Conservation (phyloP, 140 eudicot species). For the Flaveria floridana region DNA sequence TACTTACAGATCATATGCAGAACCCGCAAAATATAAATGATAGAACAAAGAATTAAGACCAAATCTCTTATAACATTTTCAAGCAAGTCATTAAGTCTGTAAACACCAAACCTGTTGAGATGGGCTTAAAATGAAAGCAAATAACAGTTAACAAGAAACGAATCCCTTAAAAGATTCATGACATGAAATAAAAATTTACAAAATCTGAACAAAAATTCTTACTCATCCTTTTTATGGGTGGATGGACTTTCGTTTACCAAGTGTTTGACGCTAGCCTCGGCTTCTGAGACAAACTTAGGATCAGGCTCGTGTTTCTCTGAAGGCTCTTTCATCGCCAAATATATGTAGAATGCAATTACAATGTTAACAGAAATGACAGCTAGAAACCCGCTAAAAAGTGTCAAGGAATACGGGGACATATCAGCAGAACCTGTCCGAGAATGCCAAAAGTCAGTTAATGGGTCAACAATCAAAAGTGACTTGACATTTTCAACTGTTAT, state of each 20-base stretch:
- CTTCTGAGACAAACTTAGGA: slow-evolving; percentile 72
- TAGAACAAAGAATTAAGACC: too few species aligned
- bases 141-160: not conserved
- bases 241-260: slow-evolving; percentile 38
- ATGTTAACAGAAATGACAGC: slow-evolving; percentile 75
- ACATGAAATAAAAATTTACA: slow-evolving; percentile 20
- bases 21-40: too few species aligned
- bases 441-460: not conserved
- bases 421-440: slow-evolving; percentile 47
- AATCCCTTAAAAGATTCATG: not conserved
- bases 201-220: not conserved
- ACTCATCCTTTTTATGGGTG: slow-evolving; percentile 38
- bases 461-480: not conserved
- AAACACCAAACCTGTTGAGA: not conserved
- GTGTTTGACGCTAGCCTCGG: slow-evolving; percentile 63
- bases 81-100: not conserved
- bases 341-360: slow-evolving; percentile 68
- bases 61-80: not conserved
- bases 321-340: slow-evolving; percentile 79
- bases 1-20: too few species aligned
- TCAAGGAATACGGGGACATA: slow-evolving; percentile 59
- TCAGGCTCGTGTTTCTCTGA: slow-evolving; percentile 73
- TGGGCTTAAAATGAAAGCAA: not conserved
- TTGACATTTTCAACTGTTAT: not conserved
- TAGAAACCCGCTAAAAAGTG: slow-evolving; percentile 71